Evolutionary conservation across 2,329 filamentous ascomycete species (phyloP), one percentile per base, ranked within the genome.

Genomic region (Sclerotinia glacialis): DNA sequence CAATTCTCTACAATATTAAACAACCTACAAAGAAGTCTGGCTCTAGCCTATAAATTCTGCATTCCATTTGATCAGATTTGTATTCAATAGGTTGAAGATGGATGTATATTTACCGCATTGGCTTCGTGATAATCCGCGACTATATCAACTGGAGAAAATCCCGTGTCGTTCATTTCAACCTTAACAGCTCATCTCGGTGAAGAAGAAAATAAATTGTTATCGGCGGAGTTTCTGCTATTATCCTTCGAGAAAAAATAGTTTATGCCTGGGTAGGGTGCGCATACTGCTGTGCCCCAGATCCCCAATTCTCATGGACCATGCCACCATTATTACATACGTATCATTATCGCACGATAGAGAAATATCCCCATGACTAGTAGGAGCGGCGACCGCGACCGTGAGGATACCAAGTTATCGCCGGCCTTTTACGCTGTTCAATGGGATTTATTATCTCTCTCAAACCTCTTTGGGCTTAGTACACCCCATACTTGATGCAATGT

Each of bases 381-480:
- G 42, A 49, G 42, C 31, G n/a, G 58, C 9, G 28, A 61, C n/a
- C n/a, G 31, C 14, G 28, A 8, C 28, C 31, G n/a, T 61, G 31
- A 5, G 12, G 12, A 49, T 49, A 7, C 44, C n/a, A 61, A 49
- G 14, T 49, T 40, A 61, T 61, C 58, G 44, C 58, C 58, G 44
- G 44, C 37, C 5, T 18, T 21, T 37, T n/a, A 2, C 16, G 37
- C 4, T 14, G 26, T 16, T 34, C 6, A 47, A 47, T 21, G 42
- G 26, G 28, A 2, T 59, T 59, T 34, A 5, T 6, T 31, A 4
- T 18, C 40, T 11, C 9, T 5, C 37, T 37, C 28, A 26, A 26
- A 37, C 18, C 28, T 14, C 58, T 49, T 37, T 49, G 9, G 23
- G 40, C 4, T n/a, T 63, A n/a, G 49, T 54, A 40, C 16, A n/a